Percentiles rank a stretch among this genome's conserved stretches.
Evolutionary conservation across 495 filamentous ascomycete genomes (phyloP).

Genomic region (Hypoxylon crocopeplum): DNA sequence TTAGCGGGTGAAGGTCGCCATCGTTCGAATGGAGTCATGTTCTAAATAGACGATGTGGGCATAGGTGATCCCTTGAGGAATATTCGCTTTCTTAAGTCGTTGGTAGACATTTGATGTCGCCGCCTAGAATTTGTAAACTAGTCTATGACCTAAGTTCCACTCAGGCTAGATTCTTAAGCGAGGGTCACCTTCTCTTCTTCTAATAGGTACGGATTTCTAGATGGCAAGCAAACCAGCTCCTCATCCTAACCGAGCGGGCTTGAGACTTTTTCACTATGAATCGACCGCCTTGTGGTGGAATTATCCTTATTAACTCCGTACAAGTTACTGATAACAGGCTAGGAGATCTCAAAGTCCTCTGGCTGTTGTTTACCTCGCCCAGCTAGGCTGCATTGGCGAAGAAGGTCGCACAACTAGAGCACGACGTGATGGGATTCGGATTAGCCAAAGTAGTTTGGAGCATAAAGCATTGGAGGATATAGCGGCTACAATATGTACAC

Average conservation of each 20-base stretch:
- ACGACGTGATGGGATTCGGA: conserved; percentile 46
- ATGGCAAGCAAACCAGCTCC: conserved; percentile 25
- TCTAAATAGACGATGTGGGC: conserved; percentile 13
- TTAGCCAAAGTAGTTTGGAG: conserved; percentile 53
- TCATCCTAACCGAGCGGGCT: conserved; percentile 18
- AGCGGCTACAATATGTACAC: conserved; percentile 52
- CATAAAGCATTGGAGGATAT: conserved; percentile 55
- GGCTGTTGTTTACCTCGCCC: conserved; percentile 52
- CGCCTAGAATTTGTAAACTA: conserved; percentile 32
- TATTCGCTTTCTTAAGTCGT: neutral
- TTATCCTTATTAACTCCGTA: conserved; percentile 31
- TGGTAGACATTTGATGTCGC: conserved; percentile 11
- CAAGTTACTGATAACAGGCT: conserved; percentile 45
- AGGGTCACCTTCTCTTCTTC: conserved; percentile 15
- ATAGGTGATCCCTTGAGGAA: conserved; percentile 26
- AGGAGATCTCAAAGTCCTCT: conserved; percentile 53
- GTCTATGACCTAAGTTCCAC: conserved; percentile 19
- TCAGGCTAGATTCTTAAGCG: conserved; percentile 23
- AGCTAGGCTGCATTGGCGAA: conserved; percentile 40
- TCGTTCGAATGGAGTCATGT: conserved; percentile 32
- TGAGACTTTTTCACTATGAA: too few relatives aligned
- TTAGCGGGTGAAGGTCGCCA: conserved; percentile 31
- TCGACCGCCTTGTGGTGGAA: neutral
- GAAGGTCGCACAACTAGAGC: conserved; percentile 34
- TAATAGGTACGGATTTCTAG: conserved; percentile 19